Conservation (phyloP, 2,329 filamentous ascomycete species). For the Coleophoma cylindrospora region DNA sequence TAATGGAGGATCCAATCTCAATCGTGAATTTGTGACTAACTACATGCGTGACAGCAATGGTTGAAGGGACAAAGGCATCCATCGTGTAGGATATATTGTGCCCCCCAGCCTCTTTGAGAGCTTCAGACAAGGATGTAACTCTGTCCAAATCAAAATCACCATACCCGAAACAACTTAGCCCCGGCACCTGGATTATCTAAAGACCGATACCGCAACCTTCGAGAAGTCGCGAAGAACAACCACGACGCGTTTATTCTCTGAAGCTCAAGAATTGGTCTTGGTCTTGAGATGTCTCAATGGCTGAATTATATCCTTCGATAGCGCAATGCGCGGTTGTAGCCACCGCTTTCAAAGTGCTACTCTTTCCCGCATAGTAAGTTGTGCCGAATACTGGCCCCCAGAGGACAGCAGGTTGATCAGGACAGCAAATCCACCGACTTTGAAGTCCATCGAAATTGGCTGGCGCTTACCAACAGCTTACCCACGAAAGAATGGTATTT, state of each 20-base stretch:
- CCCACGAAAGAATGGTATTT: slow-evolving; percentile 90
- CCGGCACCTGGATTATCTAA: too few relatives aligned
- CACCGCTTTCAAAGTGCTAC: slow-evolving; percentile 82
- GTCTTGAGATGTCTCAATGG: slow-evolving; percentile 47
- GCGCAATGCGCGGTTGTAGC: slow-evolving; percentile 82
- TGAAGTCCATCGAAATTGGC: slow-evolving; percentile 98
- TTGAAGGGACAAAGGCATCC: slow-evolving; percentile 33
- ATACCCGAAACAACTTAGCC: neutral
- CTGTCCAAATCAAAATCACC: too few relatives aligned
- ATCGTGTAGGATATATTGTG: slow-evolving; percentile 8
- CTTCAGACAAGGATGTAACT: neutral
- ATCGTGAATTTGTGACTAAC: slow-evolving; percentile 44
- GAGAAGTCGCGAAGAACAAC: too few relatives aligned
- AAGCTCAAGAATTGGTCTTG: too few relatives aligned
- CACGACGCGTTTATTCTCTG: too few relatives aligned
- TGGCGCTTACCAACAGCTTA: slow-evolving; percentile 88
- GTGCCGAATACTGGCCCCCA: neutral
- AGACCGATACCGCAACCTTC: too few relatives aligned
- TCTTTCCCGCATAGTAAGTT: slow-evolving; percentile 91
- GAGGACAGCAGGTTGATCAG: slow-evolving; percentile 7
- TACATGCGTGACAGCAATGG: slow-evolving; percentile 38
- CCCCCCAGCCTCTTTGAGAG: neutral
- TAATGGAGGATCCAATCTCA: slow-evolving; percentile 42
- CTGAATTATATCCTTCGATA: slow-evolving; percentile 80
- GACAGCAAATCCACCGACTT: slow-evolving; percentile 96